phyloP scores from a whole-genome alignment of 306 rosid genomes.

The Delonix regia region DNA sequence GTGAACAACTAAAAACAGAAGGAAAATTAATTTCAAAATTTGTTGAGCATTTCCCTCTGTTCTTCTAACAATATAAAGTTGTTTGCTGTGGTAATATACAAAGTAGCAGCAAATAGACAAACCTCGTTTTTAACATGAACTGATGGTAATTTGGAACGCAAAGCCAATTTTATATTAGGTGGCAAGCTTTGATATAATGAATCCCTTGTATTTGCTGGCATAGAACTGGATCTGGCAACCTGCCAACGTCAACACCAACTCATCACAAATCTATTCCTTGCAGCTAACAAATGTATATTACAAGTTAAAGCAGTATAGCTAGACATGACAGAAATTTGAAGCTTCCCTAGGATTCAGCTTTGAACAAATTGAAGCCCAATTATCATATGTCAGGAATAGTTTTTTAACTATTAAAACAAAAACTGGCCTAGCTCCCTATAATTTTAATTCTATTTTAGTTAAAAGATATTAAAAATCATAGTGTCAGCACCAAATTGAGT shows the following conservation, averaged over 20 bases:
- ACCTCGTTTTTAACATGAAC: conserved; percentile 65
- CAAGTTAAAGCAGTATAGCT: conserved; percentile 1
- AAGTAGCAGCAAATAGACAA: conserved; percentile 36
- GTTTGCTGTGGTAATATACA: conserved; percentile 5
- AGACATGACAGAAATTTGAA: conserved; percentile 4
- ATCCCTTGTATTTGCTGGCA: conserved; percentile 81
- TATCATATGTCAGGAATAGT: conserved; percentile 17
- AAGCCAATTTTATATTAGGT: conserved; percentile 66
- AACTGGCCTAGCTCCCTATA: conserved; percentile 11
- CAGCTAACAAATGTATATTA: conserved; percentile 14
- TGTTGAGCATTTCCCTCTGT: not conserved
- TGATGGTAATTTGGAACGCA: conserved; percentile 72
- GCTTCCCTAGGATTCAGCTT: conserved; percentile 16
- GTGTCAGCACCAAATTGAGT: not conserved
- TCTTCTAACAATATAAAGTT: conserved; percentile 8
- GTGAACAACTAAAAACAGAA: conserved; percentile 20
- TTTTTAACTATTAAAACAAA: not conserved
- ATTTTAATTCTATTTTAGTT: conserved; percentile 14
- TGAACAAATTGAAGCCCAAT: conserved; percentile 1
- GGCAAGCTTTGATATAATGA: conserved; percentile 83
- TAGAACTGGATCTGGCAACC: conserved; percentile 79
- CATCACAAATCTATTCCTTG: conserved; percentile 25
- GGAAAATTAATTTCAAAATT: not conserved
- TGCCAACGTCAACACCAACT: conserved; percentile 41
- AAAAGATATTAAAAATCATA: conserved; percentile 29